A percentile compares a stretch with the other conserved stretches of the same genome.
Conservation (phyloP, 164 flowering plant genomes). For the Saururus chinensis region DNA sequence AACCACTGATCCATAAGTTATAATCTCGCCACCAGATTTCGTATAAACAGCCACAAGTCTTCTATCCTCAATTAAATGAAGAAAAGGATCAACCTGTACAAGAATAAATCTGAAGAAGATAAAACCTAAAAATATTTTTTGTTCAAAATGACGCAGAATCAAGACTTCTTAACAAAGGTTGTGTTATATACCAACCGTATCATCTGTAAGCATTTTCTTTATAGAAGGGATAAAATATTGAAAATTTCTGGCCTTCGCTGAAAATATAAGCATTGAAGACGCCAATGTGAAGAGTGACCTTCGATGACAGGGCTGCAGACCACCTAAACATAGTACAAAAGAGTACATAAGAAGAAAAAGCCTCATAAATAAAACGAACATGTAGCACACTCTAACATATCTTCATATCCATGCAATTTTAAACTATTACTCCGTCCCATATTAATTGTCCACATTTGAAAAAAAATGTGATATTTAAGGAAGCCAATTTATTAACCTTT, state of each 20-base stretch:
- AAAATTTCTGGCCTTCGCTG: conserved; percentile 56
- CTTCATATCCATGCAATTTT: no score
- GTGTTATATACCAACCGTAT: conserved; percentile 28
- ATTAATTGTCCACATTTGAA: no score
- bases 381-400: neutral
- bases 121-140: no score
- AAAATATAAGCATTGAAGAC: conserved; percentile 64
- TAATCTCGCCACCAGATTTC: conserved; percentile 12
- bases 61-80: conserved; percentile 47
- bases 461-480: no score
- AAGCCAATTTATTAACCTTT: no score
- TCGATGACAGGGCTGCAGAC: conserved; percentile 58
- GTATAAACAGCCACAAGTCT: conserved; percentile 34
- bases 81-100: conserved; percentile 71
- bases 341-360: conserved; percentile 3
- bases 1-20: conserved; percentile 46
- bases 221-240: conserved; percentile 42
- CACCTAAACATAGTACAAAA: conserved; percentile 20
- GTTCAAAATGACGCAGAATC: neutral
- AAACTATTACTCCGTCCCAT: no score
- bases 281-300: conserved; percentile 83
- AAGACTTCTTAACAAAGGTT: neutral
- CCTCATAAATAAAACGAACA: neutral
- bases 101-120: no score
- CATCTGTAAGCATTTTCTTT: conserved; percentile 47